These are phyloP conservation scores for Phyllosticta ampelicida DNA, from an alignment of 2,329 filamentous ascomycete species.

Conservation along the genomic window DNA sequence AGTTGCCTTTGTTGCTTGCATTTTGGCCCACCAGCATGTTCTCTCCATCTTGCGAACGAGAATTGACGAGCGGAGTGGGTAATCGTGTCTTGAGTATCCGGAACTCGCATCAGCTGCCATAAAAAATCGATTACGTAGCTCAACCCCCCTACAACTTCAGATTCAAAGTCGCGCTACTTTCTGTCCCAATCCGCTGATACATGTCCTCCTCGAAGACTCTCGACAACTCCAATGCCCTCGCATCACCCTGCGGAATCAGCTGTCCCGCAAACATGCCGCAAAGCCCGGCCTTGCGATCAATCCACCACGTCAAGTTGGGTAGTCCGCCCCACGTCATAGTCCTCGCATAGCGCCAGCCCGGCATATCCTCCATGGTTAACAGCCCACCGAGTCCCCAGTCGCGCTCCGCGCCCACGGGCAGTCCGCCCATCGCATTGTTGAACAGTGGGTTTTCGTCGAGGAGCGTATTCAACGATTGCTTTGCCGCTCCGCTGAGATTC, in stretches of 20 bases:
- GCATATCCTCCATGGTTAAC: constrained; percentile 15
- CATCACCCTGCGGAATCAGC: constrained; percentile 22
- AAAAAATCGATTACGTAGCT: no score
- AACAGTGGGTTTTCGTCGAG: constrained; percentile 11
- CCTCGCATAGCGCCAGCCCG: constrained; percentile 17
- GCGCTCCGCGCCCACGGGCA: constrained; percentile 12
- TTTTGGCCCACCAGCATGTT: no score
- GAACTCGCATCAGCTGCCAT: no score
- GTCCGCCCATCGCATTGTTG: constrained; percentile 20
- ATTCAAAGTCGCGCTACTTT: neutral
- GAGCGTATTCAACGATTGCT: constrained; percentile 4
- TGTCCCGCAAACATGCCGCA: constrained; percentile 22
- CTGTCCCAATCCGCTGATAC: neutral
- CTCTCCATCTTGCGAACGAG: no score
- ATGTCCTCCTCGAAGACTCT: constrained; percentile 2
- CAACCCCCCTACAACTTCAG: neutral
- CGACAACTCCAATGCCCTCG: neutral
- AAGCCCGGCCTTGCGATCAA: constrained; percentile 23
- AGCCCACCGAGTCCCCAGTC: constrained; percentile 25
- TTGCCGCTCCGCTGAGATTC: constrained; percentile 15
- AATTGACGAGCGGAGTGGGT: no score
- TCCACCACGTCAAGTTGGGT: constrained; percentile 25
- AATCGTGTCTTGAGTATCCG: no score
- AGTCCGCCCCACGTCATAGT: constrained; percentile 25
- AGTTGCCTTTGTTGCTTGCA: no score